Percentiles rank a stretch among this genome's conserved stretches.
Conservation (phyloP, 2,329 filamentous ascomycete genomes). For the Aspergillus flavus region DNA sequence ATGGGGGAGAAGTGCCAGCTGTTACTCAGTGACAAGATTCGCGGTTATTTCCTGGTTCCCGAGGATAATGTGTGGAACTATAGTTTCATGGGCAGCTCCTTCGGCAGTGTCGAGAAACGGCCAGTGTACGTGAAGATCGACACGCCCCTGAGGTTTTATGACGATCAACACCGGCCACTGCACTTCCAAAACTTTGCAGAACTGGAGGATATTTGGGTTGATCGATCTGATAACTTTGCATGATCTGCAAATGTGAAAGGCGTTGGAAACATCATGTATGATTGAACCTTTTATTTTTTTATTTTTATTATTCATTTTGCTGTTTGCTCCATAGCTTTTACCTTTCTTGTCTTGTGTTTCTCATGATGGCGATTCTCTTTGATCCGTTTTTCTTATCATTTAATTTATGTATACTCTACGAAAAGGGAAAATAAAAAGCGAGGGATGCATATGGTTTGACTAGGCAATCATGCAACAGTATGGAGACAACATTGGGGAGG, state of each 20-base stretch:
- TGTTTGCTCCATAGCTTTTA: constrained; percentile 1
- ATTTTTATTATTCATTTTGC: constrained; percentile 15
- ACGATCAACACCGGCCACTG: constrained; percentile 84
- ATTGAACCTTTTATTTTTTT: constrained; percentile 14
- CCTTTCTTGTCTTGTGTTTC: constrained; percentile 3
- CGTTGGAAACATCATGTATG: constrained; percentile 19
- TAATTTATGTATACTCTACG: constrained; percentile 1
- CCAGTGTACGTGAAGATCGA: constrained; percentile 90
- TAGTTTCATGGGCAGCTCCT: constrained; percentile 92
- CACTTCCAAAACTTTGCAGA: constrained; percentile 98
- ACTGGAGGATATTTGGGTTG: constrained; percentile 94
- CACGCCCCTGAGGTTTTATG: constrained; percentile 87
- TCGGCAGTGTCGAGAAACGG: constrained; percentile 87
- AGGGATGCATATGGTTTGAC: constrained; percentile 1
- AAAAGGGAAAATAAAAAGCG: constrained; percentile 8
- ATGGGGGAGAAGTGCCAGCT: constrained; percentile 97
- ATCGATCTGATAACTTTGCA: constrained; percentile 89
- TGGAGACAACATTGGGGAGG: constrained; percentile 4
- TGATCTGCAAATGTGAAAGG: constrained; percentile 49
- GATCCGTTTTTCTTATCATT: neutral
- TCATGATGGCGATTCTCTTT: constrained; percentile 5
- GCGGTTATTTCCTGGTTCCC: constrained; percentile 94
- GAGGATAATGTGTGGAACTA: constrained; percentile 95
- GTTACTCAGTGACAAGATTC: constrained; percentile 87
- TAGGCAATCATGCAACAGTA: constrained; percentile 4